phyloP scores from a whole-genome alignment of 73 alveolate genomes.

The Uronychia binucleata region DNA sequence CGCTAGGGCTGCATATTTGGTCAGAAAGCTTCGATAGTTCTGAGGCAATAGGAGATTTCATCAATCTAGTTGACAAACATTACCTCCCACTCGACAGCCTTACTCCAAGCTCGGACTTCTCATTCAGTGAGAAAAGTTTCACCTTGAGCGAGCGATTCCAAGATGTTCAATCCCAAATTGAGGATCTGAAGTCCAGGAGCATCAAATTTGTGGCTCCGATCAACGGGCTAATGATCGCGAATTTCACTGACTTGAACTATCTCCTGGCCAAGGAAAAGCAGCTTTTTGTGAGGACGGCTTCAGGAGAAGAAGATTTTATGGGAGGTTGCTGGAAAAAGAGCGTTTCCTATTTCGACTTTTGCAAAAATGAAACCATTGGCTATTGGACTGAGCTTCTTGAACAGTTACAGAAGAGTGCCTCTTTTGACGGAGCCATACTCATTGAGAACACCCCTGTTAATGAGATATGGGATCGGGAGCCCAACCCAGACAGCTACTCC shows the following conservation, averaged over 20 bases:
- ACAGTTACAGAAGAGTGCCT: no score
- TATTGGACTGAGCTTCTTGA: no score
- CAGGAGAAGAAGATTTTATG: neutral
- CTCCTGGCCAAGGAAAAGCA: neutral
- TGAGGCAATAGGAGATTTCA: conserved; percentile 4
- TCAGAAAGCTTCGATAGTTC: conserved; percentile 43
- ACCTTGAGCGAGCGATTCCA: neutral
- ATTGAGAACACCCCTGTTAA: neutral
- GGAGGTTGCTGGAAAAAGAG: neutral
- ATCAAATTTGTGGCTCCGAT: neutral
- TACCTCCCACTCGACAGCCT: neutral
- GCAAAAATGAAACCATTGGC: neutral
- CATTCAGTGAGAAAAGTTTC: neutral
- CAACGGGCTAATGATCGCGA: neutral
- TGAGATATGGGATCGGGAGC: neutral
- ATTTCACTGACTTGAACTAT: neutral
- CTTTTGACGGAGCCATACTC: no score
- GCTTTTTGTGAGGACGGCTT: no score
- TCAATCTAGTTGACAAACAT: neutral
- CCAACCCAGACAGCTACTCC: neutral
- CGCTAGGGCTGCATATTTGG: conserved; percentile 77
- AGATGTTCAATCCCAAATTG: neutral
- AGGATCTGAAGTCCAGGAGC: neutral
- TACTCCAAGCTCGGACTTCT: neutral
- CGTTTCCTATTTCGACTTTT: neutral